These are phyloP conservation scores for Cornus suecica DNA, from an alignment of 148 eudicot species.

Conservation along the genomic window DNA sequence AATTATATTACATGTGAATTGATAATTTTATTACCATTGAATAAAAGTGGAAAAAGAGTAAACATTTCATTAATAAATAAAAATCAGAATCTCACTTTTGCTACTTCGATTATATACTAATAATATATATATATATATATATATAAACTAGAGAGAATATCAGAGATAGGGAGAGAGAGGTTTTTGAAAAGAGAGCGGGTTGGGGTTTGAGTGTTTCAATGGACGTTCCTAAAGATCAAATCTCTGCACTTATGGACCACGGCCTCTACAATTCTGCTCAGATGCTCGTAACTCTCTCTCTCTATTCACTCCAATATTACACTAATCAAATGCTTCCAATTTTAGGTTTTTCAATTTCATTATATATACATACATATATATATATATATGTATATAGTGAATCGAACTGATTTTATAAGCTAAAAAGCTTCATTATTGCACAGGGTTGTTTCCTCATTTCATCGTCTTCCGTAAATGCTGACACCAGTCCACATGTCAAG, in stretches of 20 bases:
- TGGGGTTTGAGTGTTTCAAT: conserved; percentile 25
- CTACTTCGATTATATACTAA: too few species aligned
- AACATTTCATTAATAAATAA: too few species aligned
- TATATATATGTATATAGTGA: not conserved
- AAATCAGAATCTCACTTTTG: too few species aligned
- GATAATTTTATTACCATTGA: too few species aligned
- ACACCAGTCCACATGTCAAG: conserved; percentile 57
- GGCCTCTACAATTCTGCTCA: conserved; percentile 89
- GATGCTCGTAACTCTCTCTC: conserved; percentile 50
- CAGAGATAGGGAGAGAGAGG: not conserved
- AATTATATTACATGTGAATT: too few species aligned
- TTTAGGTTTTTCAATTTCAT: conserved; percentile 14
- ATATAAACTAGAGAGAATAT: not conserved
- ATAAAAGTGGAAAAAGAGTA: too few species aligned
- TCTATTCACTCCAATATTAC: not conserved
- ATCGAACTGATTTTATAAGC: not conserved
- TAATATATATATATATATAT: too few species aligned
- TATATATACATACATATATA: too few species aligned
- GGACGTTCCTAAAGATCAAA: conserved; percentile 86
- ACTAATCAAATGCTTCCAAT: not conserved
- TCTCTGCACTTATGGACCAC: conserved; percentile 63
- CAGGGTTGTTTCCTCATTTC: conserved; percentile 86
- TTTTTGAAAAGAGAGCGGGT: conserved; percentile 15
- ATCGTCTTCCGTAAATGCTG: conserved; percentile 53
- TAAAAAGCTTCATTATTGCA: not conserved